Base-by-base conservation (phyloP, 192 early-diverging fungal genomes). In the Umbelopsis vinacea region DNA sequence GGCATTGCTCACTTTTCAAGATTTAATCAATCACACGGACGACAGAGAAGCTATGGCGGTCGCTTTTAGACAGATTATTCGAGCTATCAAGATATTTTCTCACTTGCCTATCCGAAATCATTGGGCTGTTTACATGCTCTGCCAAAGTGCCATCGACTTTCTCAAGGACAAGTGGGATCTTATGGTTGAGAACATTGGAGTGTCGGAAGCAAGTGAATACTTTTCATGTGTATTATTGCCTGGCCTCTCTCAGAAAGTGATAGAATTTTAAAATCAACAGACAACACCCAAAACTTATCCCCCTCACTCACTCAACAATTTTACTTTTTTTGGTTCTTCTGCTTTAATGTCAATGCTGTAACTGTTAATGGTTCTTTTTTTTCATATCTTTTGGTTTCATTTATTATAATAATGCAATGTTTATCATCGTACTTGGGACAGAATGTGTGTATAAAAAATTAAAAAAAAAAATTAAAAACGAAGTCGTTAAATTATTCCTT, bases 151-250 rank as follows among this genome's bases (percentile, higher is more conserved):
- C 57, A 63, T 63, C 26, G 57, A 63, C 26, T 63, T 63, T 26
- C 33, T 63, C 10, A 63, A 63, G n/a, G 57, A 63, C 29, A 63
- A 63, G 14, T 63, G 57, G 57, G 57, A 63, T 19, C 57, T 63
- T 37, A 63, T 63, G 57, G 57, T 63, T 17, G 57, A 63, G 26
- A 63, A 26, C 57, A 63, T 63, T 38, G 57, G 57, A 19, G 57
- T 63, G 2, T 63, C 57, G 26, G 57, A 63, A 63, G 57, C 57
- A 12, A 63, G 57, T 37, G 57, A 63, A 37, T 63, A 63, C 33
- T 63, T 37, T 37, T 63, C 57, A 3, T 63, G 57, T 37, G 57
- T 63, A 10, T 26, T 63, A 19, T 63, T 63, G 33, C 57, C 57
- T 15, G 57, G 33, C 8, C 57, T 63, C 12, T 63, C 57, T 29